Percentiles rank a stretch among this genome's conserved stretches.
Conservation (phyloP, 768 basidiomycete genomes). For the Boletus pseudopeckii region DNA sequence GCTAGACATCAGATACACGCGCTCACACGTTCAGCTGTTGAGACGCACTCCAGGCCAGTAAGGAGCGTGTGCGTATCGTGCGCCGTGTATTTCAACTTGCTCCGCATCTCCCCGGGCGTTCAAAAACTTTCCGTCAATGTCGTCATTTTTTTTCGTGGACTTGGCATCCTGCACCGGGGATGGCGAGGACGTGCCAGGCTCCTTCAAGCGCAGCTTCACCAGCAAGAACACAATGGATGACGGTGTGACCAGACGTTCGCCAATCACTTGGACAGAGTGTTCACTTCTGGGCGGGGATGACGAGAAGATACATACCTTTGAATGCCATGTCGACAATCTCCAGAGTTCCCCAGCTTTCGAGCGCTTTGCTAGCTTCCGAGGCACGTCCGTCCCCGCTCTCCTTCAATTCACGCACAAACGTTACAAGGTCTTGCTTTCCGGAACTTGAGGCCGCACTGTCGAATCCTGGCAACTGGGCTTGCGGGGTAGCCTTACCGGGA, state of each 20-base stretch:
- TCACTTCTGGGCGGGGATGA: background rate
- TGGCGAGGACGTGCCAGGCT: constrained; percentile 40
- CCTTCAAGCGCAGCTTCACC: constrained; percentile 74
- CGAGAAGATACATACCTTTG: constrained; percentile 55
- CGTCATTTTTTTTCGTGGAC: constrained; percentile 48
- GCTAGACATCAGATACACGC: background rate
- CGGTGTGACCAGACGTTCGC: constrained; percentile 84
- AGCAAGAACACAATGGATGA: constrained; percentile 84
- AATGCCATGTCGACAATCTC: constrained; percentile 82
- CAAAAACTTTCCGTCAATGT: constrained; percentile 71
- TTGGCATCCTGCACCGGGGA: constrained; percentile 39
- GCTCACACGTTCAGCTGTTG: background rate
- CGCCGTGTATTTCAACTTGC: constrained; percentile 45
- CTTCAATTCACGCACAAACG: constrained; percentile 17
- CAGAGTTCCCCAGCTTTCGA: constrained; percentile 67
- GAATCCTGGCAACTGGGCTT: constrained; percentile 81
- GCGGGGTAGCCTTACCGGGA: constrained; percentile 45
- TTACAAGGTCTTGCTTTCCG: constrained; percentile 16
- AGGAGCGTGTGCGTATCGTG: constrained; percentile 83
- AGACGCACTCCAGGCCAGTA: constrained; percentile 80
- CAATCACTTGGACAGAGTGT: constrained; percentile 59
- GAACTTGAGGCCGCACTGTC: constrained; percentile 36
- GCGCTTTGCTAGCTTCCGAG: constrained; percentile 45
- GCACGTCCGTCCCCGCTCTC: constrained; percentile 17
- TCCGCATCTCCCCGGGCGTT: constrained; percentile 59